Percentiles rank a stretch among this genome's conserved stretches.
phyloP scores from a whole-genome alignment of 2,329 filamentous ascomycete species.

The Neofusicoccum parvum region DNA sequence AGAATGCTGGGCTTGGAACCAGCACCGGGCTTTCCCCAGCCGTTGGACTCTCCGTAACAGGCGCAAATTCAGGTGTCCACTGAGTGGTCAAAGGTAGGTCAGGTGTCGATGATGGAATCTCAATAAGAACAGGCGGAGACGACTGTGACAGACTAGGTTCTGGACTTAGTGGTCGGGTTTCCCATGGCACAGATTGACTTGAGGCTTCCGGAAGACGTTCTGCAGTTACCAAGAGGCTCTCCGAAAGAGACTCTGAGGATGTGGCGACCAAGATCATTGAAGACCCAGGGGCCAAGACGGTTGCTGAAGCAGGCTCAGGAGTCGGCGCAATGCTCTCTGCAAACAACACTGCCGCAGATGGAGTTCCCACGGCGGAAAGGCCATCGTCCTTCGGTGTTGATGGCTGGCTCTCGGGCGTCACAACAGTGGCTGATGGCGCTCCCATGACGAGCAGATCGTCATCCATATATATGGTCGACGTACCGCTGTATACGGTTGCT shows the following conservation, averaged over 20 bases:
- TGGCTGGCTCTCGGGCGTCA: neutral
- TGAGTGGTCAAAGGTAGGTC: neutral
- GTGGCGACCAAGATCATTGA: no score
- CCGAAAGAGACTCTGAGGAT: no score
- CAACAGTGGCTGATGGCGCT: no score
- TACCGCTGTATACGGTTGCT: conserved; percentile 7
- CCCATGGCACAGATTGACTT: no score
- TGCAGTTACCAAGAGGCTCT: no score
- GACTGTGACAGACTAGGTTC: no score
- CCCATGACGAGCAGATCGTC: neutral
- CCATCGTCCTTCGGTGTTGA: neutral
- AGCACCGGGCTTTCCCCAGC: neutral
- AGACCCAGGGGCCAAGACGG: no score
- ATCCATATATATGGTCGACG: neutral
- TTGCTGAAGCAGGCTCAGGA: neutral
- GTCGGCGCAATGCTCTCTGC: neutral
- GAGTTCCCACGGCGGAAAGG: neutral
- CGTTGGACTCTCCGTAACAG: neutral
- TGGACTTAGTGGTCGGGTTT: no score
- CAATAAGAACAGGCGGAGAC: no score
- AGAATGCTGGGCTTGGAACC: neutral
- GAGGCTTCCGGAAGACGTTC: no score
- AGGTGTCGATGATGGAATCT: neutral
- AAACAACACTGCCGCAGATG: neutral
- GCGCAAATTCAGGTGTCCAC: neutral